Base-by-base conservation (phyloP, 129 eudicot genomes). In the Solidago caesia region DNA sequence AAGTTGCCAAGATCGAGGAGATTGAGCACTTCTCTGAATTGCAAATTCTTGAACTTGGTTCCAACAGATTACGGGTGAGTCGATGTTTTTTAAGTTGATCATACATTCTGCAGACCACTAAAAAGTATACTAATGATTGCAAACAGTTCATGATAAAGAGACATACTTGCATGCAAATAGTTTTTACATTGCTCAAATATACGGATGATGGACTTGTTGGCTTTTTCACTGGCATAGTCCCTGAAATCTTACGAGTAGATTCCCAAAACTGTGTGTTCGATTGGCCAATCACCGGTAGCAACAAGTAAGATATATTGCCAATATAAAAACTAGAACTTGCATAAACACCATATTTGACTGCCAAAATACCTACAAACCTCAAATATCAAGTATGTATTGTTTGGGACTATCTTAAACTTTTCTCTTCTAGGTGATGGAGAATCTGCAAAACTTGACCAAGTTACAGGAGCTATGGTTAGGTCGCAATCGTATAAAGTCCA, bases 391-490 rank as follows among this genome's bases (percentile, higher is more conserved):
- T 62, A 27, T 44, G 8, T 62, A 21, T 52, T 21, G 33, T 66
- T 53, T 66, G 67, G 2, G 64, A 75, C 39, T 43, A 56, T 5
- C 39, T 68, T 56, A 57, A 68, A 15, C 4, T 44, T 76, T 74
- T 58, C 61, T 13, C 73, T 8, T 86, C 45, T 80, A 94, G 97
- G 93, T 90, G 11, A 94, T 94, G 89, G 97, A 90, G 85, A 90
- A 88, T 72, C 67, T 94, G 63, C 84, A 90, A n/a, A 90, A 79
- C 56, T 65, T 90, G 56, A 82, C 91, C 67, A 72, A 81, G 53
- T 87, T 94, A 81, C 91, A 86, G 78, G 99, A 94, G 86, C 84
- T 94, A 68, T 91, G 97, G 99, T 83, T 91, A 77, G 97, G 99
- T 44, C 92, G 96, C 42, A 91, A 94, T 66, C 99, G 99, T 69